Percentiles rank a stretch among this genome's conserved stretches.
Conservation (phyloP, 306 rosid species). For the Nissolia schottii region DNA sequence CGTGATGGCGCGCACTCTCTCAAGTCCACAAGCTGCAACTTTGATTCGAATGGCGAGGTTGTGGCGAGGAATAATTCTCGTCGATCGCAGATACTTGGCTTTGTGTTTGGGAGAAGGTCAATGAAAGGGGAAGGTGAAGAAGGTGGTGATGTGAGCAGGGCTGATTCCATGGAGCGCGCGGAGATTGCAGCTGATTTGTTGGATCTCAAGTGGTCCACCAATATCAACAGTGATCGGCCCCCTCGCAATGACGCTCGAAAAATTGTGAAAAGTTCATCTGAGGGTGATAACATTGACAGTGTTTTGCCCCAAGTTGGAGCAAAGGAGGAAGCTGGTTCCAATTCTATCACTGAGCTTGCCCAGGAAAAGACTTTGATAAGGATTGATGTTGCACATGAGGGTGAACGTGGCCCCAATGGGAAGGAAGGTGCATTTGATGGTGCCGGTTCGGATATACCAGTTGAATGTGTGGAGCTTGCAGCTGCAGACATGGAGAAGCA, state of each 20-base stretch:
- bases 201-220: slow-evolving; percentile 90
- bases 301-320: slow-evolving; percentile 1
- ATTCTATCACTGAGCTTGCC: background rate
- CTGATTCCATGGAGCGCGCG: slow-evolving; percentile 61
- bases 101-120: slow-evolving; percentile 48
- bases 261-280: slow-evolving; percentile 23
- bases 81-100: slow-evolving; percentile 44
- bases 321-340: slow-evolving; percentile 15
- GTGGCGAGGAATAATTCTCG: slow-evolving; percentile 38
- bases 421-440: background rate
- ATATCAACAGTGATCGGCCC: slow-evolving; percentile 31
- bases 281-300: slow-evolving; percentile 6
- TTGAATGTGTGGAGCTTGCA: slow-evolving; percentile 14
- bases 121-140: slow-evolving; percentile 14
- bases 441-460: background rate
- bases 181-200: slow-evolving; percentile 75
- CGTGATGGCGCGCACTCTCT: slow-evolving; percentile 19
- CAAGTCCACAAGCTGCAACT: slow-evolving; percentile 37
- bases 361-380: background rate
- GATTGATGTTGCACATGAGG: slow-evolving; percentile 12
- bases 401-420: slow-evolving; percentile 10
- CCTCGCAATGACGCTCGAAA: slow-evolving; percentile 1
- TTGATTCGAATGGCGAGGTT: slow-evolving; percentile 30
- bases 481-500: slow-evolving; percentile 16
- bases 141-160: slow-evolving; percentile 15